These are phyloP conservation scores for Rhynchosporium secalis DNA, from an alignment of 2,329 filamentous ascomycete genomes.

Conservation along the genomic window DNA sequence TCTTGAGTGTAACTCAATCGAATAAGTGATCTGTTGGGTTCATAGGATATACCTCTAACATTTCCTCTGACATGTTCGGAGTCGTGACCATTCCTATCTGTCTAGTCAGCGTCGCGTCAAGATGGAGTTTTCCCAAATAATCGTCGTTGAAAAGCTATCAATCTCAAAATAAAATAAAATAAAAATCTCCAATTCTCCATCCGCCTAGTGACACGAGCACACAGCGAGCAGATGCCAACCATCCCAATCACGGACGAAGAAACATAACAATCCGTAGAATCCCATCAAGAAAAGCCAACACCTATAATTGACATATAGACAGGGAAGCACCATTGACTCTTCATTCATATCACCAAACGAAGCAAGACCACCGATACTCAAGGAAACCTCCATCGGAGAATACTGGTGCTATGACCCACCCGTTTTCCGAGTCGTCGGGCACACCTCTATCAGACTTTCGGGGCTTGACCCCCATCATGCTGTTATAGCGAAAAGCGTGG, in stretches of 20 bases:
- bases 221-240: not conserved
- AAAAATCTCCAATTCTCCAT: not conserved
- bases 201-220: conserved; percentile 2
- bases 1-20: not conserved
- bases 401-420: not conserved
- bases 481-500: not conserved
- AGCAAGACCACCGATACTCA: not conserved
- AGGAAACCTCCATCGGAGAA: not conserved
- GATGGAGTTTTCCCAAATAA: not conserved
- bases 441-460: not conserved
- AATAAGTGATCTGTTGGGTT: not conserved
- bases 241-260: not conserved
- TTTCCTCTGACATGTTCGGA: no score
- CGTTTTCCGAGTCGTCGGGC: not conserved
- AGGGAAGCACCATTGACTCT: not conserved
- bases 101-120: no score
- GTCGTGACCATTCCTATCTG: no score
- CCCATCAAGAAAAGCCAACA: not conserved
- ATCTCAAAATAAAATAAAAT: not conserved
- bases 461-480: not conserved
- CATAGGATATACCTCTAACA: not conserved
- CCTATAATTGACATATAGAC: conserved; percentile 10
- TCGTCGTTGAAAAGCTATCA: not conserved
- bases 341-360: not conserved
- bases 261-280: not conserved